Evolutionary conservation across 202 grass and related monocot species (phyloP), one percentile per base, ranked within the genome.

Genomic region (Musa balbisiana): DNA sequence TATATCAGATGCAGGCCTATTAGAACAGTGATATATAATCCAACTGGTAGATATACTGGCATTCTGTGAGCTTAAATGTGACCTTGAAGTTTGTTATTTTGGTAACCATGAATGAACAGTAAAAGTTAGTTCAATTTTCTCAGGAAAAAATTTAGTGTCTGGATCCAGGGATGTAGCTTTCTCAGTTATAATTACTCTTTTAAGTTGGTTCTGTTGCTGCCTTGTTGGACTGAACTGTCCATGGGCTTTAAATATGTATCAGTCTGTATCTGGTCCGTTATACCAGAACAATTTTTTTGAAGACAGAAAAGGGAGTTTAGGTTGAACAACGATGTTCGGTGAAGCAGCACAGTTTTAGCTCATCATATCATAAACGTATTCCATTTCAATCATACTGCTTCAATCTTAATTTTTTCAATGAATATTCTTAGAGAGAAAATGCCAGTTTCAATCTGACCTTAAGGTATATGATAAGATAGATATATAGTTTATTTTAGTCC

Each of bases 11-110:
- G 11, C 51, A 50, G 15, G 3, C 50, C 20, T 69, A 64, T 78
- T 55, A 78, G 76, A 51, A 6, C 33, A 43, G 62, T 67, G 76
- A 52, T 70, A 19, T 70, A 9, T 51, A 73, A 70, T 49, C 65
- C 49, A 74, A 77, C 49, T 52, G 52, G 50, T 68, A 52, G 55
- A 26, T n/a, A 63, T 51, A 43, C 52, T 8, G 12, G 43, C 13
- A 20, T 14, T 49, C 64, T 22, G 12, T 66, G 66, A 76, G 67
- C 49, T 13, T 43, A 51, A 71, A 49, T 52, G 54, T 69, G 75
- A 60, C 55, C 55, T 63, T 76, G 56, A 60, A 19, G 17, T 20
- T 19, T n/a, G 56, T 8, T 60, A 20, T 60, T n/a, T 8, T 4
- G n/a, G 56, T n/a, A 60, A 60, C 8, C 16, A n/a, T 6, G 19